Base-by-base conservation (phyloP, 768 basidiomycete genomes). In the Lactifluus hygrophoroides region DNA sequence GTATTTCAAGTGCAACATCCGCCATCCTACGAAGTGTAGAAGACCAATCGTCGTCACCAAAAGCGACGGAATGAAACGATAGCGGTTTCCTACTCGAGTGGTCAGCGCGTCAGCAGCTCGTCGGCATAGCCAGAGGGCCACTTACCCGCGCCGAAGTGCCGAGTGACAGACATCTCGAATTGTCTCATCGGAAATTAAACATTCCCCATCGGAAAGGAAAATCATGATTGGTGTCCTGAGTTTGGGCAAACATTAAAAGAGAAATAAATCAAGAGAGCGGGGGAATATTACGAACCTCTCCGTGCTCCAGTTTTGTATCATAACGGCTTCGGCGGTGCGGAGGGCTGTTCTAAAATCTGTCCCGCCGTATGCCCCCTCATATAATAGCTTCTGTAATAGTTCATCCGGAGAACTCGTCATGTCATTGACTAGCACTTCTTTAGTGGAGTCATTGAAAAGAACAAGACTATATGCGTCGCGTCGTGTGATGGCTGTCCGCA, bases 21-120 rank as follows among this genome's bases (percentile, higher is more conserved):
- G 75, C 73, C 83, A 84, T 84, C 16, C 74, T 70, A 28, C 73
- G 72, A 21, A 85, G 68, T 8, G 40, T 51, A 3, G 40, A 48
- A 38, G 65, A 65, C 58, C 66, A n/a, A 46, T 66, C 40, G 17
- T 70, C 65, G 0, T 70, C 68, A 3, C 82, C 82, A 34, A 85
- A 84, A 0, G 80, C 75, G n/a, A 85, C 77, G 0, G 82, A 66
- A 48, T 84, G 83, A 65, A 85, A 80, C 0, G 82, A 81, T 1
- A 82, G 69, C 1, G 80, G 69, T 69, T 79, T 79, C 13, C 83
- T 84, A 48, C 21, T 2, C 52, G 2, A 51, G 6, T 21, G 2
- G 43, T 10, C 59, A 6, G 28, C 2, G 40, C 2, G 3, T 0
- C n/a, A 23, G n/a, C n/a, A n/a, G n/a, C n/a, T n/a, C n/a, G n/a